A percentile compares a stretch with the other conserved stretches of the same genome.
Evolutionary conservation across 805 yeast species (phyloP).

Genomic region (Candida vaughaniae): DNA sequence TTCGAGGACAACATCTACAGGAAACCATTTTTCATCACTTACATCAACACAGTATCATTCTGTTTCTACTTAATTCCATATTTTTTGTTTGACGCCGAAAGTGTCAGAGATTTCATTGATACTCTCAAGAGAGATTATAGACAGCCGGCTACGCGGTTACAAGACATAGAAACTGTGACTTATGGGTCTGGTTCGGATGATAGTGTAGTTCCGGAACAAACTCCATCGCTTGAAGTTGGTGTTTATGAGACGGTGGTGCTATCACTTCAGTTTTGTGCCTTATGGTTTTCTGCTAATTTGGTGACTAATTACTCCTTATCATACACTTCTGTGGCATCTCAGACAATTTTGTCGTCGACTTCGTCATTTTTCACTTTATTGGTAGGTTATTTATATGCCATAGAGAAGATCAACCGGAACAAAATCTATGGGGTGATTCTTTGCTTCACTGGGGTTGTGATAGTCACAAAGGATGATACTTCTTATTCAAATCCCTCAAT

Average conservation of each 20-base stretch:
- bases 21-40: slow-evolving; percentile 92
- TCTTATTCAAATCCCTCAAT: slow-evolving; percentile 30
- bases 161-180: slow-evolving; percentile 7
- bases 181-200: slow-evolving; percentile 11
- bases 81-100: slow-evolving; percentile 26
- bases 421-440: slow-evolving; percentile 71
- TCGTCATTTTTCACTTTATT: slow-evolving; percentile 89
- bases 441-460: slow-evolving; percentile 73
- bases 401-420: slow-evolving; percentile 63
- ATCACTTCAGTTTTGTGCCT: slow-evolving; percentile 75
- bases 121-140: slow-evolving; percentile 20
- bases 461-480: slow-evolving; percentile 73
- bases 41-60: slow-evolving; percentile 85
- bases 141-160: neutral
- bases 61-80: slow-evolving; percentile 72
- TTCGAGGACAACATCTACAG: slow-evolving; percentile 69
- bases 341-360: slow-evolving; percentile 89
- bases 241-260: slow-evolving; percentile 66
- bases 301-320: slow-evolving; percentile 84
- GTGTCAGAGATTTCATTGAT: slow-evolving; percentile 22
- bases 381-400: slow-evolving; percentile 69
- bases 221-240: slow-evolving; percentile 26
- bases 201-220: neutral
- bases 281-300: slow-evolving; percentile 91
- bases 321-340: slow-evolving; percentile 91